Conservation (phyloP, 2,329 filamentous ascomycete species). For the Clathrospora elynae region DNA sequence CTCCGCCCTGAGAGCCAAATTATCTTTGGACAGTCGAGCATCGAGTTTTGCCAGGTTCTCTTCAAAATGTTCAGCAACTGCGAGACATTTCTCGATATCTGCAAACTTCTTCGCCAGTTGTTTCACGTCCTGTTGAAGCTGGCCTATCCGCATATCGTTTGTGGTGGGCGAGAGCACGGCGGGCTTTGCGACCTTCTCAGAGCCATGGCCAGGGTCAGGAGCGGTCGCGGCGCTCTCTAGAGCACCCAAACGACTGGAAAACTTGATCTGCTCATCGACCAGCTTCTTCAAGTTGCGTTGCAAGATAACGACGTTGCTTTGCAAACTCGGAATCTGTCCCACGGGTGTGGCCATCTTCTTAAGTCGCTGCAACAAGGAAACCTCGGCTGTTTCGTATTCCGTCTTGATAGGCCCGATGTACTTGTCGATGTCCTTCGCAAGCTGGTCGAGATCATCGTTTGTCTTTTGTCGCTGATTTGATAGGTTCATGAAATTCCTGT, state of each 20-base stretch:
- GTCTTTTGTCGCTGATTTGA: too few relatives aligned
- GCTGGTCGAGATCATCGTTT: too few relatives aligned
- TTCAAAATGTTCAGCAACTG: not conserved
- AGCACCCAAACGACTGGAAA: not conserved
- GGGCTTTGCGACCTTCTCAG: conserved; percentile 1
- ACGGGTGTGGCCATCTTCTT: too few relatives aligned
- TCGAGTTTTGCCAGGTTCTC: not conserved
- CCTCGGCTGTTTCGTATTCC: not conserved
- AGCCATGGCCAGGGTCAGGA: not conserved
- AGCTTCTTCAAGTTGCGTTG: not conserved
- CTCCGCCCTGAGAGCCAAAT: not conserved
- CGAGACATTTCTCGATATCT: not conserved
- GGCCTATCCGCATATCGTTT: not conserved
- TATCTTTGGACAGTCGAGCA: not conserved
- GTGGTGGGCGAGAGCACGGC: not conserved
- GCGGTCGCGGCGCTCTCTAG: not conserved
- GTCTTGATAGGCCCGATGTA: conserved; percentile 1
- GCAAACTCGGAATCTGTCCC: too few relatives aligned
- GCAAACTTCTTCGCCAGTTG: not conserved
- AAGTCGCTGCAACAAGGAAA: not conserved
- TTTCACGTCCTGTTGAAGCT: not conserved
- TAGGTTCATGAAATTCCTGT: not conserved
- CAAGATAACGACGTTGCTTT: not conserved
- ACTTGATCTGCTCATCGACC: not conserved
- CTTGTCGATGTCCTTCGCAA: not conserved